Percentiles rank a stretch among this genome's conserved stretches.
phyloP scores from a whole-genome alignment of 1,284 basidiomycete species.

The Amylostereum areolatum region DNA sequence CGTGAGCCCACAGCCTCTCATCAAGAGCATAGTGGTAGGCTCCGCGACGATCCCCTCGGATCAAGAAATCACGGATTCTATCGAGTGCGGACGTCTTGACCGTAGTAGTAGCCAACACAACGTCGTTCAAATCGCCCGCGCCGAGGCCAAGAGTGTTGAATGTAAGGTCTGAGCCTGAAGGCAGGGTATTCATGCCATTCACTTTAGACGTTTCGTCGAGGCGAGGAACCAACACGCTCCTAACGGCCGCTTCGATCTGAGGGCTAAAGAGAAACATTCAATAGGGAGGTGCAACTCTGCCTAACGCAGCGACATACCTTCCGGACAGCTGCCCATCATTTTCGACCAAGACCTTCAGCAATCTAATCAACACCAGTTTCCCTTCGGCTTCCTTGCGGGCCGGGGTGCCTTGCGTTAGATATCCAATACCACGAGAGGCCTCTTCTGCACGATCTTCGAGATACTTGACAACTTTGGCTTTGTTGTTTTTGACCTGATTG shows the following conservation, averaged over 20 bases:
- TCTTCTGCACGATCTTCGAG: constrained; percentile 72
- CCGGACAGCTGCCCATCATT: constrained; percentile 83
- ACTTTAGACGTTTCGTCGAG: constrained; percentile 22
- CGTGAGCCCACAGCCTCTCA: constrained; percentile 91
- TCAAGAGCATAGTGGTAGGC: constrained; percentile 89
- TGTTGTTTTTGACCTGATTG: constrained; percentile 75
- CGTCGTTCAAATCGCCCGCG: constrained; percentile 17
- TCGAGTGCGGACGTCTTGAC: constrained; percentile 48
- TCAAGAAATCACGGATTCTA: constrained; percentile 73
- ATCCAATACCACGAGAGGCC: constrained; percentile 70
- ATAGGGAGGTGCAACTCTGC: background rate
- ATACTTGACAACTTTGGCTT: constrained; percentile 73
- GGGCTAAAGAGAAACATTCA: constrained; percentile 35
- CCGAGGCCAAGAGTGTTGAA: constrained; percentile 9
- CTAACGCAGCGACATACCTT: constrained; percentile 44
- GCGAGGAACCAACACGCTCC: constrained; percentile 59
- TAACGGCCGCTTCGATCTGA: constrained; percentile 61
- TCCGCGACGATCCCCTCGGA: constrained; percentile 79
- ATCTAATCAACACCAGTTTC: constrained; percentile 67
- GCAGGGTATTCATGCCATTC: constrained; percentile 9
- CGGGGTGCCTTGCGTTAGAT: constrained; percentile 48
- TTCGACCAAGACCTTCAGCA: constrained; percentile 78
- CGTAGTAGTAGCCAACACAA: constrained; percentile 24
- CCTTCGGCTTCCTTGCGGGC: constrained; percentile 66
- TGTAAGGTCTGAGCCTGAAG: constrained; percentile 16